Evolutionary conservation across 768 basidiomycete genomes (phyloP).

Genomic region (Boletellus ananiceps): DNA sequence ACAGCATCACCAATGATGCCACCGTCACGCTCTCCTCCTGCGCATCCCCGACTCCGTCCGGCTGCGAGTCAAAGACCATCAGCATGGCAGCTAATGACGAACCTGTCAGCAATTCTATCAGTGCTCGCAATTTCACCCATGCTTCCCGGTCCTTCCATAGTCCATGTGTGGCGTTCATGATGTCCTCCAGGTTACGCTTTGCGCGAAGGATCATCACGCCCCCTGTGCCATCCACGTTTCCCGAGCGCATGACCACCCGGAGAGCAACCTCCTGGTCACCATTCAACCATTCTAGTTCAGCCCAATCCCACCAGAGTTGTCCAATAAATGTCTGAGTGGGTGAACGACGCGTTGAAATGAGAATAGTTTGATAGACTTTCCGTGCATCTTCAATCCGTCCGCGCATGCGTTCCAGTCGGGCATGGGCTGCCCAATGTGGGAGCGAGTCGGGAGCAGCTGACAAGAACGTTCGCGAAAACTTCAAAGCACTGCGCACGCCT

Average conservation of each 20-base stretch:
- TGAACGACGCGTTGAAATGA: constrained; percentile 42
- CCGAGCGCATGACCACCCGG: constrained; percentile 50
- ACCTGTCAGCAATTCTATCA: constrained; percentile 59
- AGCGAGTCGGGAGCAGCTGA: constrained; percentile 53
- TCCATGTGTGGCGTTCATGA: constrained; percentile 28
- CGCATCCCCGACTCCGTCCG: constrained; percentile 12
- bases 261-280: constrained; percentile 47
- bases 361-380: constrained; percentile 70
- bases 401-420: constrained; percentile 63
- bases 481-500: constrained; percentile 49
- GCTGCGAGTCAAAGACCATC: constrained; percentile 33
- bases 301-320: constrained; percentile 78
- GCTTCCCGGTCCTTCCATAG: constrained; percentile 55
- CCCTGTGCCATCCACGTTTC: constrained; percentile 46
- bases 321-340: constrained; percentile 35
- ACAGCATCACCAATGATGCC: constrained; percentile 54
- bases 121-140: constrained; percentile 61
- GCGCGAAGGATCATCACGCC: constrained; percentile 57
- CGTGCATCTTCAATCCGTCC: constrained; percentile 64
- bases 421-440: constrained; percentile 71
- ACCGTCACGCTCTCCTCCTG: constrained; percentile 51
- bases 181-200: constrained; percentile 59
- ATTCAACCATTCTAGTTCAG: constrained; percentile 76
- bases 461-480: constrained; percentile 62
- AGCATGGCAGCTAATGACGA: constrained; percentile 39